A percentile compares a stretch with the other conserved stretches of the same genome.
These are phyloP conservation scores for Wallacemonas sp. DNA, from an alignment of 208 protist species.

Conservation along the genomic window DNA sequence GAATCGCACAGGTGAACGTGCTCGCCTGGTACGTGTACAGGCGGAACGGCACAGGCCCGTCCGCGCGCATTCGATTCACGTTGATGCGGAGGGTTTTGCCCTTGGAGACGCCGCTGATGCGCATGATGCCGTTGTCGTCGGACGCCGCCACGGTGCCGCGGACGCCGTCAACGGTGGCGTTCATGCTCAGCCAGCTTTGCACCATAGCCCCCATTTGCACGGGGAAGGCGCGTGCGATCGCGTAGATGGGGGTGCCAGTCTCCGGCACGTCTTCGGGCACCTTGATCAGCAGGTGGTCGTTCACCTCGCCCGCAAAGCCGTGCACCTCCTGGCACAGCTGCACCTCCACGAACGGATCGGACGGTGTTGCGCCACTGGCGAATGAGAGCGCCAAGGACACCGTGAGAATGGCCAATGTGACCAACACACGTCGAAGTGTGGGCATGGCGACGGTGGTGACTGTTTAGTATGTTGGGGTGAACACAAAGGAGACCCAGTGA, in stretches of 20 bases:
- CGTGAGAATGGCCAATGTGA: conserved; percentile 3
- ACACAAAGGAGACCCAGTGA: too few species aligned
- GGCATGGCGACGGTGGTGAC: background rate
- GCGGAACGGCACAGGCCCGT: conserved; percentile 73
- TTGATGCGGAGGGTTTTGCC: conserved; percentile 61
- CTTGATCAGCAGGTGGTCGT: conserved; percentile 57
- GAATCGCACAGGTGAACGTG: conserved; percentile 63
- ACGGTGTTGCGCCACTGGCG: background rate
- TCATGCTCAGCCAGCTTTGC: conserved; percentile 58
- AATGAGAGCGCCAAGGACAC: background rate
- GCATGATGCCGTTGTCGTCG: conserved; percentile 63
- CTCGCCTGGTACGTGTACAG: conserved; percentile 82
- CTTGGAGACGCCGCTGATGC: conserved; percentile 45
- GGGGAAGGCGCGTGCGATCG: conserved; percentile 57
- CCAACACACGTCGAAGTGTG: background rate
- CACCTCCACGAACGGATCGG: background rate
- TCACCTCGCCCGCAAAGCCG: conserved; percentile 75
- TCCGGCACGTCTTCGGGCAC: conserved; percentile 36
- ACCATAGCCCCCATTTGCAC: conserved; percentile 27
- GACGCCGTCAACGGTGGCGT: conserved; percentile 51
- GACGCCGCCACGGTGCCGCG: conserved; percentile 41
- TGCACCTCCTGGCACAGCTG: conserved; percentile 64
- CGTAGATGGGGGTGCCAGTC: conserved; percentile 51
- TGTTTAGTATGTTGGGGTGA: too few species aligned
- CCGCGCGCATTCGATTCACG: conserved; percentile 43